These are phyloP conservation scores for Angophora floribunda DNA, from an alignment of 345 rosid genomes.

Conservation along the genomic window DNA sequence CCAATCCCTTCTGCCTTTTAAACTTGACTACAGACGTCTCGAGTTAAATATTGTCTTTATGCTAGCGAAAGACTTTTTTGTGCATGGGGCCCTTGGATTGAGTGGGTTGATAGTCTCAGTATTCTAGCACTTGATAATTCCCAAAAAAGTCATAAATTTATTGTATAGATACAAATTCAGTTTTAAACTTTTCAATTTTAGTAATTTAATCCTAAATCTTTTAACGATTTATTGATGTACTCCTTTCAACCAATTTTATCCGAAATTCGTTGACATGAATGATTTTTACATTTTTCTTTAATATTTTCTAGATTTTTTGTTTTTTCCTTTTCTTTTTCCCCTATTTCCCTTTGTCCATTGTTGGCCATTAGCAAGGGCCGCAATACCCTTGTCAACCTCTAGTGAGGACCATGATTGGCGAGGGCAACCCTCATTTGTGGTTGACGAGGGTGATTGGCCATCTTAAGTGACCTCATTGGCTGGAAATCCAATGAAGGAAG, in stretches of 20 bases:
- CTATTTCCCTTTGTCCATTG: not conserved
- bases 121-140: not conserved
- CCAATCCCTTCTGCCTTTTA: not conserved
- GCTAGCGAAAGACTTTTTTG: not conserved
- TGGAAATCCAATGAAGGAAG: not conserved
- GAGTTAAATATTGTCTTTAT: not conserved
- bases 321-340: not conserved
- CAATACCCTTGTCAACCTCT: not conserved
- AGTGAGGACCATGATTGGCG: not conserved
- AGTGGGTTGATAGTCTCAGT: not conserved
- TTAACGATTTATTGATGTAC: not conserved
- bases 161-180: not conserved
- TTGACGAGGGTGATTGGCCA: rapidly evolving
- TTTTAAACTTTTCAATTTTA: no score
- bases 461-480: not conserved
- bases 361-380: rapidly evolving
- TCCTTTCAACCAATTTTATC: no score
- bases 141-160: not conserved
- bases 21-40: not conserved
- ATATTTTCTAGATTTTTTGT: not conserved
- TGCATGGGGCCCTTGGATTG: not conserved
- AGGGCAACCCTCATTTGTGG: not conserved
- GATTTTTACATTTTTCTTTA: no score
- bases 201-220: not conserved
- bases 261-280: no score